phyloP scores from a whole-genome alignment of 179 eudicot genomes.

The Corrigiola litoralis region DNA sequence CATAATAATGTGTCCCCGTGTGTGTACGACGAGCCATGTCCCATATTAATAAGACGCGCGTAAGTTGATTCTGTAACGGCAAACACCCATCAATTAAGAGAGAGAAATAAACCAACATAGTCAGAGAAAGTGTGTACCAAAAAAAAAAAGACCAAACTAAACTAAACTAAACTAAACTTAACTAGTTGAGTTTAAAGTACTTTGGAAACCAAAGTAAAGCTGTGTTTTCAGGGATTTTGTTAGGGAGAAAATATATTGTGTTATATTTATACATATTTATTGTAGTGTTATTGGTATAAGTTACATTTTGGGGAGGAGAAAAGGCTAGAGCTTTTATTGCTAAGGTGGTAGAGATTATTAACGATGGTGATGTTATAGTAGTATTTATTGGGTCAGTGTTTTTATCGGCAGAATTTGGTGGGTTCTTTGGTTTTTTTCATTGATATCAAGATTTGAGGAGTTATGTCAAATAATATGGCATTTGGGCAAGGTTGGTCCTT shows the following conservation, averaged over 20 bases:
- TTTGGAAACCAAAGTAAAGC: neutral
- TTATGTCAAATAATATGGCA: conserved; percentile 21
- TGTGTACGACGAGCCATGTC: conserved; percentile 26
- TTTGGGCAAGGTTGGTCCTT: conserved; percentile 23
- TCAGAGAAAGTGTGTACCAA: neutral
- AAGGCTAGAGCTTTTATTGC: conserved; percentile 19
- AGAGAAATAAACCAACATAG: neutral
- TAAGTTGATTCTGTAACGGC: conserved; percentile 24
- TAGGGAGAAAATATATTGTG: neutral
- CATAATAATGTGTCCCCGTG: conserved; percentile 18
- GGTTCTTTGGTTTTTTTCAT: neutral
- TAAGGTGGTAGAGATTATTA: neutral
- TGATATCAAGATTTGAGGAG: conserved; percentile 2
- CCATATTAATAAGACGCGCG: conserved; percentile 18
- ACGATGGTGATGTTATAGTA: neutral
- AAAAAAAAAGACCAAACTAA: neutral
- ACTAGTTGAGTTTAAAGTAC: neutral
- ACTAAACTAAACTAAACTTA: neutral
- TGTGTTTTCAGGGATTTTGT: conserved; percentile 1
- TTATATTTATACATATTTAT: no score
- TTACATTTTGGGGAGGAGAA: conserved; percentile 6
- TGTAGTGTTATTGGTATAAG: conserved; percentile 16
- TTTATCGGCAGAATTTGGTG: conserved; percentile 1
- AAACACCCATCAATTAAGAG: neutral
- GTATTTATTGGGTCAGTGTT: conserved; percentile 1